Evolutionary conservation across 495 filamentous ascomycete species (phyloP).

Genomic region (Parachaetomium inaequale): DNA sequence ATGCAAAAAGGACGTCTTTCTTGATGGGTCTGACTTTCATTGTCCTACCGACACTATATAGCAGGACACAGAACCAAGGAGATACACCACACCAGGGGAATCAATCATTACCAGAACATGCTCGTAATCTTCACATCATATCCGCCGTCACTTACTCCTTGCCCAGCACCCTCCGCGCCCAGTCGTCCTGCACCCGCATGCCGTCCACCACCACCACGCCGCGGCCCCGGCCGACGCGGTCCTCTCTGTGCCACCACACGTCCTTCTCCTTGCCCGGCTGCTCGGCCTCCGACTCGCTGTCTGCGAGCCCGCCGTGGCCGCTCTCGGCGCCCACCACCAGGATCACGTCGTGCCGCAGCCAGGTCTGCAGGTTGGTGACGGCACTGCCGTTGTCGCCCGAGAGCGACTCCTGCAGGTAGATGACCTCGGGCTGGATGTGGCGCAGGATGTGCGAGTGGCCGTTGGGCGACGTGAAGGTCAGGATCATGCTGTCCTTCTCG

Average conservation of each 20-base stretch:
- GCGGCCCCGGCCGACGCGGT: slow-evolving; percentile 77
- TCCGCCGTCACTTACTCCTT: slow-evolving; percentile 49
- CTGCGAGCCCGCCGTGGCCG: slow-evolving; percentile 78
- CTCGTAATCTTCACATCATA: slow-evolving; percentile 12
- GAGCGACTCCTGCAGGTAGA: slow-evolving; percentile 80
- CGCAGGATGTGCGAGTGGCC: slow-evolving; percentile 80
- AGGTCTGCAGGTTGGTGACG: slow-evolving; percentile 69
- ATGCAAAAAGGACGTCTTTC: no score
- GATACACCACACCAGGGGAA: background rate
- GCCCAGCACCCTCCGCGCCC: slow-evolving; percentile 68
- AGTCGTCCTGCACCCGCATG: slow-evolving; percentile 74
- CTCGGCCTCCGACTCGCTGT: slow-evolving; percentile 80
- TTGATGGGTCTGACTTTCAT: background rate
- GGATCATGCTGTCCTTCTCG: slow-evolving; percentile 75
- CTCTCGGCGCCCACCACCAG: slow-evolving; percentile 78
- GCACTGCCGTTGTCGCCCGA: slow-evolving; percentile 66
- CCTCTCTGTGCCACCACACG: slow-evolving; percentile 77
- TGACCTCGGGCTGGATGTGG: slow-evolving; percentile 73
- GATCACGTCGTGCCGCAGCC: slow-evolving; percentile 79
- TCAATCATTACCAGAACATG: slow-evolving; percentile 12
- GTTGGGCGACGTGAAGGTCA: slow-evolving; percentile 76
- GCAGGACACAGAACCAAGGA: background rate
- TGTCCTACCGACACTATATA: background rate
- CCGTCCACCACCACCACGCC: slow-evolving; percentile 84
- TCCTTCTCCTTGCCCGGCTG: slow-evolving; percentile 52